Evolutionary conservation across 352 stramenopile species (phyloP).

Genomic region (Phytophthora vignae): DNA sequence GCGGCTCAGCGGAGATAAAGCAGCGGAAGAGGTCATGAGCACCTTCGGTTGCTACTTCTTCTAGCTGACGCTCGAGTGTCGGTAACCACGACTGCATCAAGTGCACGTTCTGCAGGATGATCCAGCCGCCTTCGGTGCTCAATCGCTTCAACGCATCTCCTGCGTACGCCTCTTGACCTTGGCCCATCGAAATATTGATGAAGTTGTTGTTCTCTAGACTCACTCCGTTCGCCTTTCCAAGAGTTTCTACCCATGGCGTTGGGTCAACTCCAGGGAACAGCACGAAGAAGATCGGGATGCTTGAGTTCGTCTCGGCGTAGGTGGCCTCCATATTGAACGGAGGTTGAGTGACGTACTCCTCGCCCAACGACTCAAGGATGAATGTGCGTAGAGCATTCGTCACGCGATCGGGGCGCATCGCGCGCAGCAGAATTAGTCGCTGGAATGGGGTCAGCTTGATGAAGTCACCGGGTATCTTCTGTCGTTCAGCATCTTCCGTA

Average conservation of each 20-base stretch:
- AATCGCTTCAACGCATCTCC: slow-evolving; percentile 92
- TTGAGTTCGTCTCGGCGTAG: slow-evolving; percentile 91
- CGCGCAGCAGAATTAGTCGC: slow-evolving; percentile 91
- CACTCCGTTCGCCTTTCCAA: slow-evolving; percentile 89
- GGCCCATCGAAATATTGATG: slow-evolving; percentile 95
- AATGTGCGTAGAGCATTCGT: slow-evolving; percentile 93
- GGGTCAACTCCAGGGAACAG: slow-evolving; percentile 95
- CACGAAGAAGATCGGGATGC: slow-evolving; percentile 96
- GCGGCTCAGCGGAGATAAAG: slow-evolving; percentile 96
- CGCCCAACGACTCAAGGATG: slow-evolving; percentile 89
- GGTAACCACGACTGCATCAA: slow-evolving; percentile 97
- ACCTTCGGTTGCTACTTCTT: slow-evolving; percentile 89
- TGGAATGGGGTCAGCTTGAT: slow-evolving; percentile 83
- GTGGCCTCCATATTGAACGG: slow-evolving; percentile 94
- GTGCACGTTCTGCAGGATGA: slow-evolving; percentile 97
- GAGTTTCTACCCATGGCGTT: slow-evolving; percentile 94
- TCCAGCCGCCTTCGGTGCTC: slow-evolving; percentile 94
- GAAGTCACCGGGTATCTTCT: slow-evolving; percentile 95
- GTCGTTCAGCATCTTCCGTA: slow-evolving; percentile 93
- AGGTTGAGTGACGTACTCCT: slow-evolving; percentile 93
- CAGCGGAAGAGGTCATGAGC: slow-evolving; percentile 95
- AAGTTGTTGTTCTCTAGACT: slow-evolving; percentile 95
- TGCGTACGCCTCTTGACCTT: slow-evolving; percentile 94
- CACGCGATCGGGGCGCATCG: slow-evolving; percentile 95
- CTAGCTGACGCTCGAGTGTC: slow-evolving; percentile 92